Evolutionary conservation across 352 stramenopile genomes (phyloP), one percentile per base, ranked within the genome.

Genomic region (Globisporangium spiculum): DNA sequence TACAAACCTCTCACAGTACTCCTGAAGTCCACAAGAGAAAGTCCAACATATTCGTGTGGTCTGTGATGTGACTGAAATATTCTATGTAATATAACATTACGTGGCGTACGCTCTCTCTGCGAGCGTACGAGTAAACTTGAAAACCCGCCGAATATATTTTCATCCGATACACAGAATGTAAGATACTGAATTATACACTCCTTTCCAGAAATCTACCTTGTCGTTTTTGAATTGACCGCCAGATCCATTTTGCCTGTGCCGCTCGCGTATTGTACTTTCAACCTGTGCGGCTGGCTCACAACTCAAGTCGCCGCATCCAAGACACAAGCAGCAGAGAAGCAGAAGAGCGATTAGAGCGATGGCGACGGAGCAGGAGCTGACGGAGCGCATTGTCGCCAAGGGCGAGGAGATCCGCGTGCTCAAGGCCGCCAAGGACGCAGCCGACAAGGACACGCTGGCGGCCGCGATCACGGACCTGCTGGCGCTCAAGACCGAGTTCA

Each of bases 401-500:
- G 93, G 91, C 62, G 75, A 94, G 10, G 76, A 93, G 50, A 83
- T 94, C 65, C 87, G 87, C 71, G 65, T 68, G 50, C 72, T 95
- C 32, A 95, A 95, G 75, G 75, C 79, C 20, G 60, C 56, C 24
- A 89, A 91, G 67, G 80, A 88, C 54, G 74, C 67, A 6, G 60
- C 27, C 64, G 77, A 88, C 52, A 82, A 88, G 59, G 75, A 80
- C 38, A 68, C 72, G 63, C 58, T 93, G 41, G 76, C 79, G 68
- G 78, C 72, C 22, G 82, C 81, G 10, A 78, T 95, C 46, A 77
- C 73, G 8, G 71, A 75, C 52, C 73, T 95, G 57, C 68, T 93
- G 68, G 74, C 85, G 69, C 79, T 95, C 60, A 95, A 95, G 74
- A 66, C 68, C 56, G 70, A 92, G 72, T 95, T 92, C 68, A 91